Percentiles rank a stretch among this genome's conserved stretches.
phyloP scores from a whole-genome alignment of 2,329 filamentous ascomycete species.

The Huntiella abstrusa region DNA sequence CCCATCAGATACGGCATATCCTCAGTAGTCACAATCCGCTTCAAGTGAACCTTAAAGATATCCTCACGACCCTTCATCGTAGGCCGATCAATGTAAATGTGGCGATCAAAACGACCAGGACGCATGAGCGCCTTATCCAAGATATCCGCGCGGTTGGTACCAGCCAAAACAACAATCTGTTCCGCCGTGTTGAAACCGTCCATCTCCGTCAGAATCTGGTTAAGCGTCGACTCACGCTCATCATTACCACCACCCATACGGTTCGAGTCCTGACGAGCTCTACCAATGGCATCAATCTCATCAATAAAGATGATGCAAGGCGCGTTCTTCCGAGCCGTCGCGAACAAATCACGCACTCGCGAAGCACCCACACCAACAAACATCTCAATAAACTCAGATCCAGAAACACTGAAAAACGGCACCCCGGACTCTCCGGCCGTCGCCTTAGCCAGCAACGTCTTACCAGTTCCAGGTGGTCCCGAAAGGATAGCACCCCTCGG shows the following conservation, averaged over 20 bases:
- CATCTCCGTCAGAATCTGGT: conserved; percentile 98
- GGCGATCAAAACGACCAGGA: conserved; percentile 88
- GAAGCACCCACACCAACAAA: conserved; percentile 97
- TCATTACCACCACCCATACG: conserved; percentile 69
- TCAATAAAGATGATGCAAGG: conserved; percentile 99
- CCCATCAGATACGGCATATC: conserved; percentile 77
- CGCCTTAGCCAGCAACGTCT: conserved; percentile 90
- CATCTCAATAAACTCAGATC: conserved; percentile 99
- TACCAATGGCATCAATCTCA: conserved; percentile 95
- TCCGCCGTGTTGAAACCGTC: conserved; percentile 96
- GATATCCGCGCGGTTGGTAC: conserved; percentile 88
- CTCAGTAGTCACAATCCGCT: conserved; percentile 85
- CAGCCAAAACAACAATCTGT: conserved; percentile 89
- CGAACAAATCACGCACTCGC: conserved; percentile 83
- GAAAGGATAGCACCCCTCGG: conserved; percentile 91
- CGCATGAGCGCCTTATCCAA: conserved; percentile 92
- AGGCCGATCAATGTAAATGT: conserved; percentile 84
- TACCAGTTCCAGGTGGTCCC: conserved; percentile 95
- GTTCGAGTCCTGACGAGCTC: conserved; percentile 65
- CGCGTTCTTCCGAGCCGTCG: conserved; percentile 83
- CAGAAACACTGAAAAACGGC: conserved; percentile 95
- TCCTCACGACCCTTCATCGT: conserved; percentile 95
- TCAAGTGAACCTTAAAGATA: conserved; percentile 86
- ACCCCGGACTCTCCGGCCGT: conserved; percentile 94
- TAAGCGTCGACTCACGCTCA: conserved; percentile 88